Base-by-base conservation (phyloP, 2,329 filamentous ascomycete genomes). In the Graphiopsis chlorocephala region DNA sequence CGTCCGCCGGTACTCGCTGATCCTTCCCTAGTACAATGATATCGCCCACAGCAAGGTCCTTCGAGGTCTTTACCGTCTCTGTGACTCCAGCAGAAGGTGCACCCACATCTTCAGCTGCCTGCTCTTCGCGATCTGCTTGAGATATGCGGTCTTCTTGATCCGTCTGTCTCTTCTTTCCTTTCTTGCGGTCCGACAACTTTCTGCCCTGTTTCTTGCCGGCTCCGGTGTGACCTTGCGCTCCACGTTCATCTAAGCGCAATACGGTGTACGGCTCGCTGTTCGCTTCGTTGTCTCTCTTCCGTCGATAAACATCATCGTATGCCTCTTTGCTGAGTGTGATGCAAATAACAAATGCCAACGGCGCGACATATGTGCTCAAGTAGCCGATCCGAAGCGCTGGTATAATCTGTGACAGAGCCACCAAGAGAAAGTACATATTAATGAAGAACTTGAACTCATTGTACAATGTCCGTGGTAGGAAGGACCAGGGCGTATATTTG, bases 401-500 rank as follows among this genome's bases (percentile, higher is more conserved):
- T 73, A 99, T 93, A 50, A 92, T 89, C 79, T 99, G 95, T 42
- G 94, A 98, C 58, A 98, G 79, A 7, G 95, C 96, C 58, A 99
- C 95, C 28, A 98, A 87, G 64, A 99, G 83, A 77, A 99, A 99
- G 77, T 99, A 99, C 83, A 98, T 92, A 84, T 99, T 99, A 84
- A 99, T 97, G 80, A 99, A 99, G 82, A 98, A 99, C 66, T 94
- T 97, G 77, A 99, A 99, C 76, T 99, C 95, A 80, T 98, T 98
- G 79, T 97, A 99, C 25, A 99, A 83, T 0, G 95, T 99, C 61
- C 94, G 84, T 2, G 96, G 96, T 15, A 99, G 84, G 78, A 99
- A 99, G 61, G 91, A 97, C 82, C 93, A 90, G 1, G 93, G 88
- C 31, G 94, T 98, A 78, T 99, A 99, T 83, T 98, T 99, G 63